Conservation (phyloP, 2,329 filamentous ascomycete genomes). For the Monilinia laxa region DNA sequence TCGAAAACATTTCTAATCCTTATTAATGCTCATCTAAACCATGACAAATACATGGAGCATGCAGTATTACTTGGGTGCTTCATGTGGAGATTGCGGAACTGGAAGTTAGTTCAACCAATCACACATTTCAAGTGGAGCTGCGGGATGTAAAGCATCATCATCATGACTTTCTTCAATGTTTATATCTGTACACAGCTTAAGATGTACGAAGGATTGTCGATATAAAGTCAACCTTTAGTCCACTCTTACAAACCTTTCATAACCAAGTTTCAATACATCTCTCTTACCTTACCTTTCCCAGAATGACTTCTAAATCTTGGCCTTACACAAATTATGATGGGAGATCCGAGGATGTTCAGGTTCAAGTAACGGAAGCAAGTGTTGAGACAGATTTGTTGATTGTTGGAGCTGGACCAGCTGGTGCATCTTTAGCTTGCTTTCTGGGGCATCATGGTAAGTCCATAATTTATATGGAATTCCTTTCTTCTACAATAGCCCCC, state of each 20-base stretch:
- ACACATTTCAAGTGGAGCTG: neutral
- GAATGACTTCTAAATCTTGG: slow-evolving; percentile 13
- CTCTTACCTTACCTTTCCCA: neutral
- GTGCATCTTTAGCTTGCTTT: slow-evolving; percentile 55
- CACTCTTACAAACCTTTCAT: neutral
- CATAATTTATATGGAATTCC: neutral
- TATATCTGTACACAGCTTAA: neutral
- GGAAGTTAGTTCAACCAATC: neutral
- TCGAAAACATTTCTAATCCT: neutral
- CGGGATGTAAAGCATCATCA: neutral
- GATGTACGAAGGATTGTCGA: neutral
- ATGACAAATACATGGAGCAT: slow-evolving; percentile 6
- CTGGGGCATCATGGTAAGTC: slow-evolving; percentile 48
- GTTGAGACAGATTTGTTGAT: slow-evolving; percentile 49
- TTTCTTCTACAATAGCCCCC: too few species aligned
- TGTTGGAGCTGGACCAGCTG: slow-evolving; percentile 54
- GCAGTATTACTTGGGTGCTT: neutral
- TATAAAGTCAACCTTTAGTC: neutral
- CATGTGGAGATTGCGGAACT: neutral
- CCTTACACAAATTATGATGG: slow-evolving; percentile 10
- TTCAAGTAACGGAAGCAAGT: slow-evolving; percentile 2
- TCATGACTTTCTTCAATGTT: neutral
- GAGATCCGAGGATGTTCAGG: neutral
- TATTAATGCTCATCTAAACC: slow-evolving; percentile 13
- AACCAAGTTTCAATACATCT: neutral